These are phyloP conservation scores for Samsoniella hepiali DNA, from an alignment of 2,329 filamentous ascomycete species.

Conservation along the genomic window DNA sequence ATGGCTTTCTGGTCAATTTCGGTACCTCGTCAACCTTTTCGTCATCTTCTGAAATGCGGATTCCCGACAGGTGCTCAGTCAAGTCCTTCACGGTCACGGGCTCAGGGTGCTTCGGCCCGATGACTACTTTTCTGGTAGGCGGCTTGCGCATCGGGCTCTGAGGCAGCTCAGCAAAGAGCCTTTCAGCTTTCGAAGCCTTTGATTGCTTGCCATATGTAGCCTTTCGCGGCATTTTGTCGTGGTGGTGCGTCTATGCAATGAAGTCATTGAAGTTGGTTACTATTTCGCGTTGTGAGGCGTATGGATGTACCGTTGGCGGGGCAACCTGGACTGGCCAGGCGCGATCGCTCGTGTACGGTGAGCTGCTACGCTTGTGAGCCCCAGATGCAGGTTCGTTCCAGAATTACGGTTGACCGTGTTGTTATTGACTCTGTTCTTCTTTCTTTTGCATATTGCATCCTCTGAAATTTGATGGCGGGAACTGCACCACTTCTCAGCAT, in stretches of 20 bases:
- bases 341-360: background rate
- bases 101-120: background rate
- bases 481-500: background rate
- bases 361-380: background rate
- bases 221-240: conserved; percentile 43
- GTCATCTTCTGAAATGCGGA: conserved; percentile 21
- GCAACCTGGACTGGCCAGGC: conserved; percentile 21
- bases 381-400: no score
- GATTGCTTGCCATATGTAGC: conserved; percentile 50
- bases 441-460: background rate
- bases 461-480: background rate
- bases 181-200: conserved; percentile 45
- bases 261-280: background rate
- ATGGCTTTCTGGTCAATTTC: background rate
- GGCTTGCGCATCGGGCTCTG: conserved; percentile 44
- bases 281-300: conserved; percentile 6
- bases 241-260: background rate
- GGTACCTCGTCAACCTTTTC: background rate
- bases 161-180: conserved; percentile 51
- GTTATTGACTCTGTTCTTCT: background rate
- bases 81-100: conserved; percentile 32
- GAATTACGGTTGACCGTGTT: no score
- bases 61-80: conserved; percentile 33
- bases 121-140: conserved; percentile 20
- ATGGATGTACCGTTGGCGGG: conserved; percentile 23